Evolutionary conservation across 2,329 filamentous ascomycete genomes (phyloP), one percentile per base, ranked within the genome.

Genomic region (Epichloe glyceriae): DNA sequence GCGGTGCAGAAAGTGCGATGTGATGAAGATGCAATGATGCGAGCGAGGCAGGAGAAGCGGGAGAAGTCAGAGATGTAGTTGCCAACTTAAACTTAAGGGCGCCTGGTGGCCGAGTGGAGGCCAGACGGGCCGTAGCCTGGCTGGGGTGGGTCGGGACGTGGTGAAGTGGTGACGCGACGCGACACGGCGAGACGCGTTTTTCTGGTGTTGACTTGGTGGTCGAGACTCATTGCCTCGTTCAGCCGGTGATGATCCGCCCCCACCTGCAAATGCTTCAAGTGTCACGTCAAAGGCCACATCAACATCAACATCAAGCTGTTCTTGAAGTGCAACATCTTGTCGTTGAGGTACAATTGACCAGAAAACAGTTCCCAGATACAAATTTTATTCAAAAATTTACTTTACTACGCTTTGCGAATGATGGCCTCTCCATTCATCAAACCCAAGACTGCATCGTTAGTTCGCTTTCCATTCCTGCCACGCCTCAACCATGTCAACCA

Each of bases 351-450:
- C 3, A 30, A 10, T 11, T 11, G 26, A 10, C 26, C 3, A 4
- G 26, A 30, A 11, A 11, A 4, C 8, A 30, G 11, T 11, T 30
- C 10, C 26, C 8, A 30, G 10, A 30, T 4, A 30, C 26, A 30
- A 10, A 1, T 30, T 15, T 43, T 17, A 5, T 43, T 20, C 10
- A 15, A 15, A 43, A 0, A n/a, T 39, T 39, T 26, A 30, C 22
- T 20, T 14, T 17, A 10, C 39, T 34, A 30, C 15, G 17, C 54
- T 47, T 58, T 62, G 1, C 54, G 53, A 19, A 62, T 55, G 7
- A 65, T 54, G 10, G 58, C 50, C 41, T 65, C 60, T 0, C 62
- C 62, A 20, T 63, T 62, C 54, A 62, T 55, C 5, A 64, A 55
- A 0, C 62, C 62, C 4, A 64, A 50, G 1, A 55, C 64, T 34